Evolutionary conservation across 116 monocot species (phyloP), one percentile per base, ranked within the genome.

Genomic region (Papilionanthe hybrid): DNA sequence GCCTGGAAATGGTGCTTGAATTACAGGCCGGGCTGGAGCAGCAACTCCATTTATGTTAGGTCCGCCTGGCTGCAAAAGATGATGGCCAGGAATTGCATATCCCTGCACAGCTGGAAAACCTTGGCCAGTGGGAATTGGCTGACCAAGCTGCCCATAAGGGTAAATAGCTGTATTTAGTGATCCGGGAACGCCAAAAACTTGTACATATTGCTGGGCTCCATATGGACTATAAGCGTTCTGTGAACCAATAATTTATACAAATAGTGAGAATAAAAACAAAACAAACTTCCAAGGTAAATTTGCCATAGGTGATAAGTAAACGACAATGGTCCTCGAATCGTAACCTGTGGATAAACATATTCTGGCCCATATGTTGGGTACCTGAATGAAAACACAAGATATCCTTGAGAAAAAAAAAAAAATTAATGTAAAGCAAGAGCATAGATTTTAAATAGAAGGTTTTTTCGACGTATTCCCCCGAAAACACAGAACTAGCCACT

Each of bases 291-390:
- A 69, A 69, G 37, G 0, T 69, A 30, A 69, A 69, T 69, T 56
- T 23, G 25, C 13, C 15, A 29, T 32, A 69, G 28, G 4, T 9
- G 15, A 69, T 32, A 69, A 69, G 25, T 4, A 69, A 30, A 78
- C 7, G 49, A 56, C 37, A 29, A 28, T 55, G 37, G 32, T 63
- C 53, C 3, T 45, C 45, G 9, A 45, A 29, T 45, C 5, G 66
- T 65, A 42, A 95, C 95, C 93, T 93, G 96, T 77, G 88, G 93
- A 86, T 88, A 93, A 48, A 81, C 81, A 86, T 90, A 96, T 76
- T 96, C 96, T 8, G 89, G 84, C 78, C 93, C 95, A 87, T 89
- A 95, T 58, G 89, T 15, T 76, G 87, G 22, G 75, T 87, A 93
- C 79, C 93, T 90, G 86, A 84, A 93, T 30, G 58, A 78, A 23